These are phyloP conservation scores for Nepenthes gracilis DNA, from an alignment of 148 eudicot genomes.

Conservation along the genomic window DNA sequence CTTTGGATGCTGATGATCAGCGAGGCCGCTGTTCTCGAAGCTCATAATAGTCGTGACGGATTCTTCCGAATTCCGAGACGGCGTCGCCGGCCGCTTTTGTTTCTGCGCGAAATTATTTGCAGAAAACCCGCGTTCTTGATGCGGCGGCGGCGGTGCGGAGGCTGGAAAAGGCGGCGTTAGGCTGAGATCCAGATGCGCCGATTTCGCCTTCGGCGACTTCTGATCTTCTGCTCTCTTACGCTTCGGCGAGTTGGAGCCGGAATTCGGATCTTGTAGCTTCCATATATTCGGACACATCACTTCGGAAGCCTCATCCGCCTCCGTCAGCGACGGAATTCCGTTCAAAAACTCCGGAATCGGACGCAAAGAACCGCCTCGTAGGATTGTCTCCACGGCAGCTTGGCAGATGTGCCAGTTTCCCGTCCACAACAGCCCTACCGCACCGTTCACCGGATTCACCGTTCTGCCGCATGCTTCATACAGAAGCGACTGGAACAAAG, in stretches of 20 bases:
- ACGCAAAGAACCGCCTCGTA: conserved; percentile 51
- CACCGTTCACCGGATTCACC: conserved; percentile 72
- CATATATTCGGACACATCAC: conserved; percentile 12
- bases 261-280: conserved; percentile 16
- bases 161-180: conserved; percentile 17
- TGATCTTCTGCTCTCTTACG: conserved; percentile 21
- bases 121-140: neutral
- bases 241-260: conserved; percentile 7
- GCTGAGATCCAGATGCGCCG: conserved; percentile 32
- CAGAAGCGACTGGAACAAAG: conserved; percentile 59
- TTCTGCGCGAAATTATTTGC: neutral
- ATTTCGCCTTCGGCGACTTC: conserved; percentile 11
- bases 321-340: conserved; percentile 6
- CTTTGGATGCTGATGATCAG: conserved; percentile 9
- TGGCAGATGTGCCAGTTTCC: conserved; percentile 83
- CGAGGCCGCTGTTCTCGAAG: conserved; percentile 9
- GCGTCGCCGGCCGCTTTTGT: conserved; percentile 40
- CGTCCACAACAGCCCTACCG: conserved; percentile 52
- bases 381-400: conserved; percentile 62
- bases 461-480: conserved; percentile 79
- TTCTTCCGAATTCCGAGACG: conserved; percentile 60
- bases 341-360: conserved; percentile 44
- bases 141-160: conserved; percentile 3
- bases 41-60: conserved; percentile 42
- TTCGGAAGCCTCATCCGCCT: conserved; percentile 33